These are phyloP conservation scores for Apiotrichum mycotoxinovorans DNA, from an alignment of 1,284 basidiomycete genomes.

Conservation along the genomic window DNA sequence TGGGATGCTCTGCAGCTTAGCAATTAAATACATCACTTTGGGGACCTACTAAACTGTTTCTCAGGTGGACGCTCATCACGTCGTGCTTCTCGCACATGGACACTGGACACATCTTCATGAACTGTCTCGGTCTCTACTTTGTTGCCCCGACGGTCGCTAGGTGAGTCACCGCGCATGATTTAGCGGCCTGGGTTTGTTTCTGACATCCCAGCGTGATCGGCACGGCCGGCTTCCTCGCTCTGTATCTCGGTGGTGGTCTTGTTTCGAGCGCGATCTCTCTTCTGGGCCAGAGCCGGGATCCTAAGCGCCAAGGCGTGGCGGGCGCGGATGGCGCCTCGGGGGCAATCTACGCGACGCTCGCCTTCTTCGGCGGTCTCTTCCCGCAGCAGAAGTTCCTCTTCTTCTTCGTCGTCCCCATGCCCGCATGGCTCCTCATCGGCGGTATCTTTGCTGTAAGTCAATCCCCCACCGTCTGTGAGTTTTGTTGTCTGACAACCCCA, in stretches of 20 bases:
- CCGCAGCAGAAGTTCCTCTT: constrained; percentile 69
- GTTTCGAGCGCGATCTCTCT: constrained; percentile 62
- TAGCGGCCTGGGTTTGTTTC: neutral
- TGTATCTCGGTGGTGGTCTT: constrained; percentile 72
- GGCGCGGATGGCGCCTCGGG: constrained; percentile 58
- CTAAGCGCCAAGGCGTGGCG: neutral
- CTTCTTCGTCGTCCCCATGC: constrained; percentile 77
- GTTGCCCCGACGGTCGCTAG: constrained; percentile 68
- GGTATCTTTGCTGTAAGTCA: constrained; percentile 63
- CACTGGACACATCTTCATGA: constrained; percentile 66
- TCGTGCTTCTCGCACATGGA: constrained; percentile 68
- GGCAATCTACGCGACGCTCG: constrained; percentile 47
- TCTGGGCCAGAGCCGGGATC: constrained; percentile 4
- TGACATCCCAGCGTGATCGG: constrained; percentile 57
- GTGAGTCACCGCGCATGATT: constrained; percentile 27
- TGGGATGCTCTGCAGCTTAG: too few species aligned
- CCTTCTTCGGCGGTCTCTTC: constrained; percentile 69
- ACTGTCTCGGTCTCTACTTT: constrained; percentile 74
- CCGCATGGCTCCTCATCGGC: constrained; percentile 72
- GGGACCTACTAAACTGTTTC: neutral
- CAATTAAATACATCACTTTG: neutral
- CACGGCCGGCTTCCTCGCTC: constrained; percentile 63
- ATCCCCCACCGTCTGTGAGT: too few species aligned
- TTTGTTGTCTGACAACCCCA: neutral
- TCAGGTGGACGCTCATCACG: constrained; percentile 69